Percentiles rank a stretch among this genome's conserved stretches.
Evolutionary conservation across 192 early-diverging fungal species (phyloP).

Genomic region (Coemansia sp.): DNA sequence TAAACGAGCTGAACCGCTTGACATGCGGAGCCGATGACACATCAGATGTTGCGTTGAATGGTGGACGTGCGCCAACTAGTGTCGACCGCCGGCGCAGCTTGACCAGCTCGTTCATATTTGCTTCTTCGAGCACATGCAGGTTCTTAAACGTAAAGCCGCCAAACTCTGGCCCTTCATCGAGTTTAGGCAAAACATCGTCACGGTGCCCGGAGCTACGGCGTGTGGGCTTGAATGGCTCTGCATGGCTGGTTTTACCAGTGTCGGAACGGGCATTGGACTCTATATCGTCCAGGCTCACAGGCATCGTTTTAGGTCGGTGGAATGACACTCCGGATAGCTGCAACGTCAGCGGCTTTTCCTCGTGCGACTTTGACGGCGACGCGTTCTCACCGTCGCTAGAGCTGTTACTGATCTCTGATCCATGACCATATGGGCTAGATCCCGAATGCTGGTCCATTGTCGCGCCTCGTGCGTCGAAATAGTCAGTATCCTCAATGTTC

Average conservation of each 20-base stretch:
- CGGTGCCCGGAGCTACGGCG: neutral
- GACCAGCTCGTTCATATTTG: constrained; percentile 81
- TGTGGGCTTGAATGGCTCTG: neutral
- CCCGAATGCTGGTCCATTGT: constrained; percentile 50
- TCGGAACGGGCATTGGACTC: neutral
- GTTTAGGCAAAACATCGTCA: constrained; percentile 5
- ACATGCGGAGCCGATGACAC: neutral
- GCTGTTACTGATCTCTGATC: constrained; percentile 17
- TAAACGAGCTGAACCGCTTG: constrained; percentile 5
- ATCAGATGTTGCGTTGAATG: neutral
- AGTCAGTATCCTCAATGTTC: constrained; percentile 81
- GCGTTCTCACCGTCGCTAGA: neutral
- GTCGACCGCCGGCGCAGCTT: constrained; percentile 65
- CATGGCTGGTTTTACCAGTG: neutral
- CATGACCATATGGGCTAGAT: neutral
- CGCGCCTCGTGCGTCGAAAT: constrained; percentile 90
- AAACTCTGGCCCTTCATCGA: constrained; percentile 59
- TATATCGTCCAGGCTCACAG: constrained; percentile 9
- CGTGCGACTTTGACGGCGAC: constrained; percentile 14
- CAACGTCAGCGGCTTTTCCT: neutral
- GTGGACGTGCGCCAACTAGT: constrained; percentile 23
- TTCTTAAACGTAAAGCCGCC: constrained; percentile 94
- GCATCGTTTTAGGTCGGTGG: constrained; percentile 31
- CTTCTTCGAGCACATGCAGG: constrained; percentile 81
- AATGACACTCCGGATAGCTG: constrained; percentile 11